Evolutionary conservation across 306 rosid species (phyloP), one percentile per base, ranked within the genome.

Genomic region (Pyrus betulifolia): DNA sequence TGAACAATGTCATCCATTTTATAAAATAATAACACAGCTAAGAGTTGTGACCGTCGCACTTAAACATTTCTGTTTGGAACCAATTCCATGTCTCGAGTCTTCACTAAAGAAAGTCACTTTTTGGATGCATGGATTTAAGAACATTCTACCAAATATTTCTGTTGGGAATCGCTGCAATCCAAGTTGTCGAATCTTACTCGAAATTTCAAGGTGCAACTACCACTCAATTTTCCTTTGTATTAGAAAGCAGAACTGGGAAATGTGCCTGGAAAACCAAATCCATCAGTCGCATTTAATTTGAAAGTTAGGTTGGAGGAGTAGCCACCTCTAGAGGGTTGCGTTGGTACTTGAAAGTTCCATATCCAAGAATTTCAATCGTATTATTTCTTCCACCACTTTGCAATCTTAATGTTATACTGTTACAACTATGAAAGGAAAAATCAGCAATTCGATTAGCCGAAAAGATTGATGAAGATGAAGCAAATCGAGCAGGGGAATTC

Each of bases 231-330:
- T n/a, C 25, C 71, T n/a, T 0, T 65, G 61, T 4, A 67, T 15
- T 73, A 45, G 38, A 58, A 54, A 73, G 44, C 6, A 42, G 18
- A 25, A 10, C 21, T 3, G 76, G 76, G 33, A 25, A 35, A 22
- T 42, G 33, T 55, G 55, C 21, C 23, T 11, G 51, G 51, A 71
- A 33, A 55, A 4, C 75, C 55, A 17, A 72, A 33, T 22, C 67
- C 59, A 22, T 54, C 12, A 27, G 79, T 59, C 60, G 17, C 28
- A 74, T 68, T 78, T 17, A 89, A 74, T 68, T 78, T 21, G 90
- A 85, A 82, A 74, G 88, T 85, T 85, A 78, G 92, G 82, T 89
- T 75, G 80, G 86, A 87, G 79, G 0, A 78, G 78, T 82, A 84
- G 86, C 83, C 71, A 78, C 81, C 82, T 70, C 44, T 21, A 4